Base-by-base conservation (phyloP, 1,284 basidiomycete species). In the Trichosporon sp. region DNA sequence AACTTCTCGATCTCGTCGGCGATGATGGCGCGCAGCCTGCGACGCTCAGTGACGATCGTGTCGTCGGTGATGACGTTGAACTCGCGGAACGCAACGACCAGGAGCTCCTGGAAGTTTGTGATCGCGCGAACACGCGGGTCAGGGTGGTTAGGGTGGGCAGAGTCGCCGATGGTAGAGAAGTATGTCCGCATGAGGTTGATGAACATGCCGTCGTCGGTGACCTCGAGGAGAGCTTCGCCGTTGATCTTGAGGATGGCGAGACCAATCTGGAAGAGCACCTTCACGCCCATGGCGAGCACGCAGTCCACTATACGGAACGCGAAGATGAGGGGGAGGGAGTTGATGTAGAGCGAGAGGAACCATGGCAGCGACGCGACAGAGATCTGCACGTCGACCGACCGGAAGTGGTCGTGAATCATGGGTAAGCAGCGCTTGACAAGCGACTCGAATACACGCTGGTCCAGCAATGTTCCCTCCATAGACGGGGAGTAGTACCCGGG, bases 401-500 rank as follows among this genome's bases (percentile, higher is more conserved):
- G 85, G 81, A 98, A 97, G 78, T 99, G 92, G 32, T 97, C 93
- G 72, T 96, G 89, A 70, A 99, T 92, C 76, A 95, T 89, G 2
- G 92, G 92, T 40, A 95, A 82, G 80, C 89, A 92, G 62, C 88
- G 86, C 70, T 91, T 86, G 8, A 99, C 95, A n/a, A 99, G 85
- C 11, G 95, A 88, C 78, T 99, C 96, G 70, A 99, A 99, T 1
- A 99, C 96, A 32, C 94, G 88, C 77, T 99, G 96, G 76, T 99
- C 96, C 6, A 99, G 86, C 9, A 99, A 85, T 0, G 96, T 99
- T 11, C 96, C 96, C 71, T 98, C 94, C 96, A 99, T 99, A 0
- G 95, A 96, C 9, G 94, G 92, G 91, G 91, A 91, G 78, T 98
- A 99, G 81, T 99, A 99, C 19, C 96, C 96, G 0, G 96, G 96